These are phyloP conservation scores for Penicillium sp. DNA, from an alignment of 2,329 filamentous ascomycete genomes.

Conservation along the genomic window DNA sequence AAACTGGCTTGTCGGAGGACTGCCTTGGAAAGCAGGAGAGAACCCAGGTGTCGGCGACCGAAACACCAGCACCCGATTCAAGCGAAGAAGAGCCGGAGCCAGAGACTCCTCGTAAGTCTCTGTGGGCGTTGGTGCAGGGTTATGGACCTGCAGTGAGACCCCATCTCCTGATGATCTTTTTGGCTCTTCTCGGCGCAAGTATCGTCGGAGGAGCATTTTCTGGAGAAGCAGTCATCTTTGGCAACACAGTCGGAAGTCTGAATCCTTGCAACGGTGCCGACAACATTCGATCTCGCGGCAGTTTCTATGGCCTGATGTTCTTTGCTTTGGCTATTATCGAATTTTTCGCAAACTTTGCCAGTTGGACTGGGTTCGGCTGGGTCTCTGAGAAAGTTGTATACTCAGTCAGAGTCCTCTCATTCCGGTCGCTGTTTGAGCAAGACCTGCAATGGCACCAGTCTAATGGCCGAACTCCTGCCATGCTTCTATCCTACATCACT, in stretches of 20 bases:
- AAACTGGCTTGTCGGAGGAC: conserved; percentile 16
- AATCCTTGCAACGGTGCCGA: conserved; percentile 59
- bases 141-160: conserved; percentile 43
- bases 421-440: conserved; percentile 70
- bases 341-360: conserved; percentile 66
- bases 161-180: conserved; percentile 51
- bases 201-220: conserved; percentile 65
- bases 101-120: conserved; percentile 35
- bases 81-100: conserved; percentile 38
- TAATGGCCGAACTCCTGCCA: conserved; percentile 64
- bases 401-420: conserved; percentile 66
- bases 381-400: conserved; percentile 70
- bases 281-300: conserved; percentile 57
- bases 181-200: conserved; percentile 58
- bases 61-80: conserved; percentile 23
- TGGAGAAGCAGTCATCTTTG: conserved; percentile 65
- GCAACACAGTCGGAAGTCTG: conserved; percentile 63
- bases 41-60: conserved; percentile 23
- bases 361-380: conserved; percentile 63
- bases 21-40: conserved; percentile 22
- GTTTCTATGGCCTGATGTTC: conserved; percentile 64
- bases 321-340: conserved; percentile 66
- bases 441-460: conserved; percentile 75
- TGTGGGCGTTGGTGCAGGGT: conserved; percentile 37
- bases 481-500: conserved; percentile 71